Evolutionary conservation across 1,139 yeast species (phyloP), one percentile per base, ranked within the genome.

Genomic region (Suhomyces ambrosiae): DNA sequence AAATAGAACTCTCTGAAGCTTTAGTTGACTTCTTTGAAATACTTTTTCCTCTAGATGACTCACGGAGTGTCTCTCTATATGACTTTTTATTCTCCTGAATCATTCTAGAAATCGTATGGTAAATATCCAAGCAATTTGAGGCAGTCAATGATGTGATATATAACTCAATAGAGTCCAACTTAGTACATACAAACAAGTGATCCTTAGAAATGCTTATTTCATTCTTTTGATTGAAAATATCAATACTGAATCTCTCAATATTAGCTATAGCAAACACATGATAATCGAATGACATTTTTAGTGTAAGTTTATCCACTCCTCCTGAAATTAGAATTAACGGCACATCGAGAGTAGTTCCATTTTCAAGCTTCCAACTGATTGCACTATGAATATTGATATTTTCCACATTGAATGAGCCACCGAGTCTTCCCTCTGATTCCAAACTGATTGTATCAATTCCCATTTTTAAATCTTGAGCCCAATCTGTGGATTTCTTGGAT

Each of bases 121-220:
- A 76, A 32, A 92, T 82, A 61, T 90, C 96, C 47, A 82, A 69
- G 22, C 87, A 66, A 52, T 85, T 88, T 0, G 96, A 83, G 0
- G 95, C 94, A 0, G 95, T 83, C 50, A 92, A 71, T 0, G 96
- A 87, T 0, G 97, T 89, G 40, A 85, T 68, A 50, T 77, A 86
- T 1, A 87, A 51, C 40, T 77, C 79, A 9, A 83, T 70, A 0
- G 79, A 68, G 3, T 71, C 79, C 47, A 86, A 74, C 12, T 72
- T 70, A 1, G 80, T 68, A 2, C 72, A 66, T 1, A 81, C 86
- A 42, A 76, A 76, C 14, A 90, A 64, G 39, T 79, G 76, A 53
- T 88, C 95, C 39, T 78, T 78, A 18, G 71, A 58, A 3, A 65
- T 57, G 21, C 70, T 55, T 3, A 53, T 53, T 30, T 67, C 67